A percentile compares a stretch with the other conserved stretches of the same genome.
Conservation (phyloP, 2,329 filamentous ascomycete species). For the Aspergillus melleus region DNA sequence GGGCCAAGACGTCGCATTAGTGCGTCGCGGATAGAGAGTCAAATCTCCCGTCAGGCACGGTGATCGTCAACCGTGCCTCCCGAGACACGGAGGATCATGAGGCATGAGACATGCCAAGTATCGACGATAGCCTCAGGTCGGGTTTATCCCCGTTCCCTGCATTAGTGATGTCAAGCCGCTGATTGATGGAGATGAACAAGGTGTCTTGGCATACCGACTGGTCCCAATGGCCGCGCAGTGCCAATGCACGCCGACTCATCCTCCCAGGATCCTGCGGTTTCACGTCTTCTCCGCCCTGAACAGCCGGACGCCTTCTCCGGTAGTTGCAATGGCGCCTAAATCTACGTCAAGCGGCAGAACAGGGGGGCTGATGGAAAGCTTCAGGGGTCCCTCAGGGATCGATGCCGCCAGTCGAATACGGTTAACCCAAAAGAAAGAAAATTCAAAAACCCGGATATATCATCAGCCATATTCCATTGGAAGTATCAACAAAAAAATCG, state of each 20-base stretch:
- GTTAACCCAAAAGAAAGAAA: neutral
- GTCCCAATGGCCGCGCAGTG: neutral
- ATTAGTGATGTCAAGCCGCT: neutral
- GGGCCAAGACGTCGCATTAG: neutral
- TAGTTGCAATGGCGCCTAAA: neutral
- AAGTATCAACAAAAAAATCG: slow-evolving; percentile 7
- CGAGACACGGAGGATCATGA: neutral
- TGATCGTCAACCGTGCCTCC: neutral
- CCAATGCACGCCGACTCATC: neutral
- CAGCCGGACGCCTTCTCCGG: neutral
- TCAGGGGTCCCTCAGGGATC: too few relatives aligned
- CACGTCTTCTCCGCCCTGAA: neutral
- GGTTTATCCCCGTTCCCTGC: neutral
- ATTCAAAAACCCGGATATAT: neutral
- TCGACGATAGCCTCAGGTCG: neutral
- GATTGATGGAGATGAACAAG: neutral
- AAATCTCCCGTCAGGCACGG: neutral
- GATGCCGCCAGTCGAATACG: neutral
- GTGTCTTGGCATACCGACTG: neutral
- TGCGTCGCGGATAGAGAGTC: neutral
- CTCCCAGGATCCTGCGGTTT: neutral
- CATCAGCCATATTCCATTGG: slow-evolving; percentile 7
- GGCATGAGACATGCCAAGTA: neutral
- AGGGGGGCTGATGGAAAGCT: too few relatives aligned
- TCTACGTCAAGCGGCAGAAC: neutral